phyloP scores from a whole-genome alignment of 352 stramenopile genomes.

The Globisporangium mamillatum region DNA sequence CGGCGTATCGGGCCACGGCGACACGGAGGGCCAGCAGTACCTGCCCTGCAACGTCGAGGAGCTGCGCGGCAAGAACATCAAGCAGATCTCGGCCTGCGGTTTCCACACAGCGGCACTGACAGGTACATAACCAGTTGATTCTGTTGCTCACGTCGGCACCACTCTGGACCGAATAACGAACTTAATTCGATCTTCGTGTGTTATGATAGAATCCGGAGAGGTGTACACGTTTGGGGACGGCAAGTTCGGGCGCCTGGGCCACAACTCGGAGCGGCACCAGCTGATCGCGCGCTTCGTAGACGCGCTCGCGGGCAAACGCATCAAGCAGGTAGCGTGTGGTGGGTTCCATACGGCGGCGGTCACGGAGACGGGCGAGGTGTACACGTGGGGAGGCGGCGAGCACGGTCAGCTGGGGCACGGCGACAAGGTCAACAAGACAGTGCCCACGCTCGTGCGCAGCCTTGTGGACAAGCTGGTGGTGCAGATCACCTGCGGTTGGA shows the following conservation, averaged over 20 bases:
- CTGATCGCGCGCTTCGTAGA: slow-evolving; percentile 73
- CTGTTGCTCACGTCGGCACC: neutral
- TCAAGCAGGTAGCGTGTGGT: slow-evolving; percentile 88
- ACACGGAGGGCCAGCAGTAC: slow-evolving; percentile 95
- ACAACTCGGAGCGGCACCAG: slow-evolving; percentile 85
- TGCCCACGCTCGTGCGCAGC: slow-evolving; percentile 89
- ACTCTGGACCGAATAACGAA: neutral
- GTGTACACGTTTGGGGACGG: slow-evolving; percentile 94
- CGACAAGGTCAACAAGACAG: slow-evolving; percentile 95
- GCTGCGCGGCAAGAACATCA: slow-evolving; percentile 81
- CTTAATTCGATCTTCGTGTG: neutral
- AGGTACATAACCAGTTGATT: slow-evolving; percentile 21
- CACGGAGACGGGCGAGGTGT: slow-evolving; percentile 83
- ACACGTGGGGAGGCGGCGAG: slow-evolving; percentile 88
- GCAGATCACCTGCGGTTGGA: slow-evolving; percentile 96
- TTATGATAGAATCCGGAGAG: slow-evolving; percentile 69
- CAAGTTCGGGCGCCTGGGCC: slow-evolving; percentile 86
- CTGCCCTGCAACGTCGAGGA: slow-evolving; percentile 89
- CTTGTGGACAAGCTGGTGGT: slow-evolving; percentile 88
- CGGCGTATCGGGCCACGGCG: slow-evolving; percentile 92
- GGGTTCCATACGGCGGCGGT: slow-evolving; percentile 86
- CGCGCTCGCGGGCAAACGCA: slow-evolving; percentile 57
- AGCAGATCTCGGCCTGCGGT: slow-evolving; percentile 87
- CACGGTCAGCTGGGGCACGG: slow-evolving; percentile 96
- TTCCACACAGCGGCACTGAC: slow-evolving; percentile 84